Conservation (phyloP, 371 early-diverging fungal genomes). For the Entomophthora muscae region DNA sequence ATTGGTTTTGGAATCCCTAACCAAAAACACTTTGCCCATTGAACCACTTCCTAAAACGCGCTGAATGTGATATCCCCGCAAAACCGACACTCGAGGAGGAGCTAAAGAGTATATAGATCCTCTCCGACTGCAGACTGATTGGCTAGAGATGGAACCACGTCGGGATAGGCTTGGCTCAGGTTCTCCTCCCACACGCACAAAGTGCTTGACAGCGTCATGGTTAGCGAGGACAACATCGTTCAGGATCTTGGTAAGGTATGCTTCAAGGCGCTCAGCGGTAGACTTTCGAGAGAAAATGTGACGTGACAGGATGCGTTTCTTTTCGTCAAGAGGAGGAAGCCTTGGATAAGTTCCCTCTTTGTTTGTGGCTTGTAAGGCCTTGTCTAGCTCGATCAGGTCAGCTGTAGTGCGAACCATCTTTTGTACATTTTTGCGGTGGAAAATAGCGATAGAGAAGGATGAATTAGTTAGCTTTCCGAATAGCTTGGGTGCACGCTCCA, state of each 20-base stretch:
- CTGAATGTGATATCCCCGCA: conserved; percentile 40
- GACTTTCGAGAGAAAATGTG: conserved; percentile 23
- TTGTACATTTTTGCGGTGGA: not conserved
- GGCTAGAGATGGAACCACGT: conserved; percentile 8
- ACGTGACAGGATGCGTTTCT: conserved; percentile 12
- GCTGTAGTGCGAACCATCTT: not conserved
- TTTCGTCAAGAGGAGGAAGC: not conserved
- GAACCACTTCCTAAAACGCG: conserved; percentile 48
- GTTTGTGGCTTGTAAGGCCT: not conserved
- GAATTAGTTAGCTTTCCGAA: not conserved
- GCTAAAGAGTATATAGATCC: not conserved
- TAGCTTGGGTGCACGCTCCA: not conserved
- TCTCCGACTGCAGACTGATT: not conserved
- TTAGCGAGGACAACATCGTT: conserved; percentile 14
- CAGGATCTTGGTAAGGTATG: conserved; percentile 16
- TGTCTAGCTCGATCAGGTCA: not conserved
- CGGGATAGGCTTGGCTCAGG: conserved; percentile 14
- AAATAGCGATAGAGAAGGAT: not conserved
- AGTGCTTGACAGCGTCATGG: conserved; percentile 14
- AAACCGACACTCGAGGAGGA: conserved; percentile 11
- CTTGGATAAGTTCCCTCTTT: not conserved
- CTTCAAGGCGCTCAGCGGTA: conserved; percentile 18
- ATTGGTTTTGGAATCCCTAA: conserved; percentile 24
- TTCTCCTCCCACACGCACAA: conserved; percentile 16
- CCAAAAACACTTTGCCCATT: conserved; percentile 56